Percentiles rank a stretch among this genome's conserved stretches.
phyloP scores from a whole-genome alignment of 1,139 yeast species.

The Candida buenavistaensis region DNA sequence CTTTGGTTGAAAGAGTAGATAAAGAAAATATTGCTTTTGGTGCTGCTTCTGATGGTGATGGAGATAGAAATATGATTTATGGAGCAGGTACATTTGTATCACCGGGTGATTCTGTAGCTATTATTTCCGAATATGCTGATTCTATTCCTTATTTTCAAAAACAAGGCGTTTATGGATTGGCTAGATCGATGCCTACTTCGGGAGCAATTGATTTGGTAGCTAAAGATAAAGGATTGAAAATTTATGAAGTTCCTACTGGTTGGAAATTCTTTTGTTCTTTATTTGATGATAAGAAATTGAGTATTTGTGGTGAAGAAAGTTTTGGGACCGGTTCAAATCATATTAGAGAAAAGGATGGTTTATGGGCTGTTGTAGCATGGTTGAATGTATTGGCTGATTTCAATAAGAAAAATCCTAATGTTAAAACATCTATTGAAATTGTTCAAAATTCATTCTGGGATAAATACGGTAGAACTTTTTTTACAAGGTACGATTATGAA shows the following conservation, averaged over 20 bases:
- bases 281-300: conserved; percentile 87
- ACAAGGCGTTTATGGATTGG: conserved; percentile 87
- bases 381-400: conserved; percentile 88
- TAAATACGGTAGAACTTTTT: conserved; percentile 95
- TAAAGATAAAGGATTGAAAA: conserved; percentile 64
- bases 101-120: conserved; percentile 98
- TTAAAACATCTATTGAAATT: conserved; percentile 61
- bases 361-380: conserved; percentile 99
- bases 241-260: conserved; percentile 97
- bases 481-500: conserved; percentile 95
- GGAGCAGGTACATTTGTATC: conserved; percentile 95
- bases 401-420: conserved; percentile 55
- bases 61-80: conserved; percentile 98
- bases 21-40: conserved; percentile 82
- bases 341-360: conserved; percentile 95
- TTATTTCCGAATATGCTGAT: conserved; percentile 89
- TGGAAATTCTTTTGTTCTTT: conserved; percentile 98
- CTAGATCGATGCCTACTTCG: conserved; percentile 98
- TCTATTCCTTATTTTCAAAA: conserved; percentile 87
- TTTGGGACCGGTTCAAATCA: conserved; percentile 98
- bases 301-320: conserved; percentile 97
- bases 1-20: conserved; percentile 85
- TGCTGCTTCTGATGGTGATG: conserved; percentile 99
- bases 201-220: conserved; percentile 95
- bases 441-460: conserved; percentile 89